Evolutionary conservation across 2,329 filamentous ascomycete species (phyloP), one percentile per base, ranked within the genome.

Genomic region (Helicocarpus griseus): DNA sequence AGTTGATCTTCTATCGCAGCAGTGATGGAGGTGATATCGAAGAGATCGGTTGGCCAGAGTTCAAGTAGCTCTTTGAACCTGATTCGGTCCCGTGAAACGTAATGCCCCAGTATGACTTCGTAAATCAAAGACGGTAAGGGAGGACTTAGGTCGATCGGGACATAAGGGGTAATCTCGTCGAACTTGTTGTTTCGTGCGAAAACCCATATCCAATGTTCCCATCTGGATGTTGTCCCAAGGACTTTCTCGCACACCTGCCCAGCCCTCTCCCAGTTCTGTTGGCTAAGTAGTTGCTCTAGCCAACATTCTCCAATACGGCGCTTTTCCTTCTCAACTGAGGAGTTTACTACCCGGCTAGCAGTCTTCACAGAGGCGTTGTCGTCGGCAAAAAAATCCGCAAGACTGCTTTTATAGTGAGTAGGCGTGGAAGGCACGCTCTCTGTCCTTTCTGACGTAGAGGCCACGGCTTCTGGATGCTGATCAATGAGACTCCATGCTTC

Each of bases 171-270:
- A 54, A 98, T 95, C 60, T 95, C 90, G 64, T 96, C 88, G 60
- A 95, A 89, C 62, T 83, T 89, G 57, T 87, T 80, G 2, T 87
- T 86, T 38, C 89, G 85, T 6, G 89, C 88, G 69, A 98, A 98
- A 0, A 81, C 85, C 81, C 87, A 94, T 4, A 94, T 86, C 89
- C 91, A 97, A 61, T 94, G 88, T 70, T 97, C 90, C 93, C 93
- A 98, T 59, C 85, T 77, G 45, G 85, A 77, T 1, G 89, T 82
- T 1, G 85, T 88, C 40, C 82, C 82, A 1, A 98, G 75, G 0
- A 96, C 90, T 62, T 85, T 89, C 13, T 85, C 87, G 53, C 89
- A 91, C 3, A 94, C 77, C 61, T 85, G 77, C 0, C 89, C 91
- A 5, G 93, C 93, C 52, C 79, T 74, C 7, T 66, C 65, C 93